Evolutionary conservation across 2,329 filamentous ascomycete genomes (phyloP).

Genomic region (Cordyceps farinosa): DNA sequence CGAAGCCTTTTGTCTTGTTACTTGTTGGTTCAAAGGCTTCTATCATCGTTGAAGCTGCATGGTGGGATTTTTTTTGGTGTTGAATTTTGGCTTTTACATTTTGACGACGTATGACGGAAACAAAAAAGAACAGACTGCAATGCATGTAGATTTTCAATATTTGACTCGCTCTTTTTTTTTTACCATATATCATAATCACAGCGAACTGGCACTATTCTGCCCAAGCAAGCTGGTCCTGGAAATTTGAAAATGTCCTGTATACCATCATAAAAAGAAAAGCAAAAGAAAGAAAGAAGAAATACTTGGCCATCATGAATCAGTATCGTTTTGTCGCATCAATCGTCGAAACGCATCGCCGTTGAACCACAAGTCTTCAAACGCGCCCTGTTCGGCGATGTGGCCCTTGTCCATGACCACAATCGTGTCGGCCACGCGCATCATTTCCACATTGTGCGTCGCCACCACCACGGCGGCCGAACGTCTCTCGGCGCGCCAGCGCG

Average conservation of each 20-base stretch:
- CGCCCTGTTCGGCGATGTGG: constrained; percentile 63
- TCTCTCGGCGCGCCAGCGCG: constrained; percentile 21
- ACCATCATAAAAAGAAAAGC: too few species aligned
- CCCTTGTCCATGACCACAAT: constrained; percentile 70
- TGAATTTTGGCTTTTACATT: not conserved
- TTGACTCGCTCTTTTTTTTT: not conserved
- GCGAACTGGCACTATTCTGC: not conserved
- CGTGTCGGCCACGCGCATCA: constrained; percentile 78
- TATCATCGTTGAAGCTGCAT: not conserved
- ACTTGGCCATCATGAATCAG: not conserved
- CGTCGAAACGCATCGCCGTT: constrained; percentile 45
- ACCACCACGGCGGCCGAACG: constrained; percentile 66
- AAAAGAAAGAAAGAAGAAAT: not conserved
- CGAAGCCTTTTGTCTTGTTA: too few species aligned
- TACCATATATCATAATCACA: not conserved
- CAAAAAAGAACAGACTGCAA: not conserved
- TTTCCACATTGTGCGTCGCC: constrained; percentile 76
- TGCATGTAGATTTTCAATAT: not conserved
- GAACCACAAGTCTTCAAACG: constrained; percentile 57
- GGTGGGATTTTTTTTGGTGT: not conserved
- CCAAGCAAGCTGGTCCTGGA: too few species aligned
- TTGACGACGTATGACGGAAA: constrained; percentile 7
- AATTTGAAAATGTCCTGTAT: too few species aligned
- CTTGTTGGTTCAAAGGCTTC: not conserved
- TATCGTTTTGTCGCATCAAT: constrained; percentile 37